These are phyloP conservation scores for Alternaria conjuncta DNA, from an alignment of 2,329 filamentous ascomycete species.

Conservation along the genomic window DNA sequence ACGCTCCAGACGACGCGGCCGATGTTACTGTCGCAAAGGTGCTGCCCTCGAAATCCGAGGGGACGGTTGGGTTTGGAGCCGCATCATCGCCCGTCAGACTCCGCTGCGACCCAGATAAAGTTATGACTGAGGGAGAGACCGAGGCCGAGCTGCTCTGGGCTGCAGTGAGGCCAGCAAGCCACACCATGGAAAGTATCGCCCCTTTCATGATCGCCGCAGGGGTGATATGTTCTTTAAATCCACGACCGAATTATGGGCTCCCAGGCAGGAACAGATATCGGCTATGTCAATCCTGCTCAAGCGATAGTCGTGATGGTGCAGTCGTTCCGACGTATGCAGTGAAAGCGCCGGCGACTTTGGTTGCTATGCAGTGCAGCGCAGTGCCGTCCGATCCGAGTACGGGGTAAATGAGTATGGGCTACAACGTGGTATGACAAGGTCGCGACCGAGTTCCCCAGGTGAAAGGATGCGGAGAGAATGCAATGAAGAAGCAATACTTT, in stretches of 20 bases:
- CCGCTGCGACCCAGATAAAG: constrained; percentile 30
- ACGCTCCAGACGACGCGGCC: constrained; percentile 16
- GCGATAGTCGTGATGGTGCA: not conserved
- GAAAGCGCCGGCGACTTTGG: not conserved
- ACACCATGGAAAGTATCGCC: constrained; percentile 26
- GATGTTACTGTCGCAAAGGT: constrained; percentile 29
- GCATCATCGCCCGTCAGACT: constrained; percentile 25
- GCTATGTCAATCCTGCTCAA: not conserved
- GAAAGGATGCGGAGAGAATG: not conserved
- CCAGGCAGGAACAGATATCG: not conserved
- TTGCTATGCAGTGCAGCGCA: not conserved
- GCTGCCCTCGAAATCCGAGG: constrained; percentile 38
- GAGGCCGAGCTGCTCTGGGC: constrained; percentile 33
- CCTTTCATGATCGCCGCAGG: constrained; percentile 29
- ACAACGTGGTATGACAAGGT: not conserved
- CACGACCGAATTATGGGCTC: not conserved
- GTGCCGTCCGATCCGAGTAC: not conserved
- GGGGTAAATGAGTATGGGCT: not conserved
- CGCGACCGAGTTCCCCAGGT: not conserved
- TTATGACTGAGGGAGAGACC: constrained; percentile 31
- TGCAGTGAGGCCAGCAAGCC: constrained; percentile 31
- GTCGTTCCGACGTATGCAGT: not conserved
- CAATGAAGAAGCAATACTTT: not conserved
- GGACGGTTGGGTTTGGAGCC: constrained; percentile 33
- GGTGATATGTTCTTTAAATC: not conserved